A percentile compares a stretch with the other conserved stretches of the same genome.
Conservation (phyloP, 495 filamentous ascomycete species). For the Xanthoparmelia taractica region DNA sequence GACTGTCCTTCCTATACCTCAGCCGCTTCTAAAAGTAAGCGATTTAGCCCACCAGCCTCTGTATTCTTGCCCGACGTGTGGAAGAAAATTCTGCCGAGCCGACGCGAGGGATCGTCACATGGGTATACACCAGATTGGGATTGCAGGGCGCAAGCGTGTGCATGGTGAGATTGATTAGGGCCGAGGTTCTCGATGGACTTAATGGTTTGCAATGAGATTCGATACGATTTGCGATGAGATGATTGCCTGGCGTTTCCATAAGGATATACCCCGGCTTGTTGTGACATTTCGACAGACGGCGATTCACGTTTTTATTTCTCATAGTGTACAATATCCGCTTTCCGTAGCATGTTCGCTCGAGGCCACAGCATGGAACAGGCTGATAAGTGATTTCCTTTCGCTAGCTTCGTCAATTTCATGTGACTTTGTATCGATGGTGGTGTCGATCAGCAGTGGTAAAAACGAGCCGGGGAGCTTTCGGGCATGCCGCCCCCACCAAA, state of each 20-base stretch:
- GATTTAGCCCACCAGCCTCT: constrained; percentile 14
- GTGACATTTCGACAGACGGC: background rate
- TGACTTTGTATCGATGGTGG: background rate
- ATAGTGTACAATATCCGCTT: background rate
- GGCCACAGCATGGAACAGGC: background rate
- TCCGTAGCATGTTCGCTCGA: background rate
- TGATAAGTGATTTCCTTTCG: background rate
- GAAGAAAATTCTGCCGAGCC: constrained; percentile 17
- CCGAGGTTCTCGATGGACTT: background rate
- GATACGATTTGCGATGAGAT: background rate
- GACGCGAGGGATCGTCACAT: constrained; percentile 22
- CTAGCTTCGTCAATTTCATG: background rate
- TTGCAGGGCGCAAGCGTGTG: constrained; percentile 6
- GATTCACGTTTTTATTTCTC: background rate
- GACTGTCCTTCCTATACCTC: background rate
- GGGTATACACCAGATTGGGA: background rate
- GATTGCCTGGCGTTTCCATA: background rate
- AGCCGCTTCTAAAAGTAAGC: background rate
- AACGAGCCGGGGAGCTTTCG: background rate
- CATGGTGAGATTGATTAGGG: background rate
- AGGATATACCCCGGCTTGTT: background rate
- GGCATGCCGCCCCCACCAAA: background rate
- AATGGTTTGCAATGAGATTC: background rate
- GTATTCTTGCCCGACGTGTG: constrained; percentile 16
- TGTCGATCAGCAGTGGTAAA: background rate